Conservation (phyloP, 2,329 filamentous ascomycete species). For the Botryotinia narcissicola region DNA sequence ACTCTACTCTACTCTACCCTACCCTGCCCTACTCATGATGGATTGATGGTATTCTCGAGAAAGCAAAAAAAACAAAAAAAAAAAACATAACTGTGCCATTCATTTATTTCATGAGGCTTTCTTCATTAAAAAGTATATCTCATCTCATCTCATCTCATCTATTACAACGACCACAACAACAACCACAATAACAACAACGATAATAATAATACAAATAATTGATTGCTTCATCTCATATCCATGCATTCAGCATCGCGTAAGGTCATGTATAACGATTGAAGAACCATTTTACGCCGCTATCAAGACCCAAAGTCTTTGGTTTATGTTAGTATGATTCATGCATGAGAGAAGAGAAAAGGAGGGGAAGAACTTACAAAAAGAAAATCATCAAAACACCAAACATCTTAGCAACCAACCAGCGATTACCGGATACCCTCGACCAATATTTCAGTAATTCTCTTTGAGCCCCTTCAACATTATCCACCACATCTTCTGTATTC, state of each 20-base stretch:
- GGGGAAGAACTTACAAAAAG: conserved; percentile 57
- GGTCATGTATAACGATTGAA: not conserved
- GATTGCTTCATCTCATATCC: not conserved
- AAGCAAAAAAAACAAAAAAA: not conserved
- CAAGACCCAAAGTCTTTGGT: conserved; percentile 35
- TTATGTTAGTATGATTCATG: not conserved
- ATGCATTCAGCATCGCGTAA: not conserved
- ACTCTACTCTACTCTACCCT: no score
- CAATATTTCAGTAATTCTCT: conserved; percentile 96
- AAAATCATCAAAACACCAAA: conserved; percentile 93
- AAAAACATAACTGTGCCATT: not conserved
- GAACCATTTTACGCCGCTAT: conserved; percentile 23
- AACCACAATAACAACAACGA: not conserved
- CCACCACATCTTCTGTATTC: conserved; percentile 95
- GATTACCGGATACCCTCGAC: conserved; percentile 88
- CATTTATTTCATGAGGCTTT: not conserved
- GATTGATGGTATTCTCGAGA: not conserved
- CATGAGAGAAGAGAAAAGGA: no score
- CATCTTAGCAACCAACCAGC: conserved; percentile 90
- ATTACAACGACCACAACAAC: not conserved
- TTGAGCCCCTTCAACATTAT: conserved; percentile 97
- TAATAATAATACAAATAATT: not conserved
- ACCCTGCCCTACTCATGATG: no score
- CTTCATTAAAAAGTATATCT: conserved; percentile 14
- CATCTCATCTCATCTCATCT: conserved; percentile 3